A percentile compares a stretch with the other conserved stretches of the same genome.
Evolutionary conservation across 208 protist genomes (phyloP).

Genomic region (Leishmania major): DNA sequence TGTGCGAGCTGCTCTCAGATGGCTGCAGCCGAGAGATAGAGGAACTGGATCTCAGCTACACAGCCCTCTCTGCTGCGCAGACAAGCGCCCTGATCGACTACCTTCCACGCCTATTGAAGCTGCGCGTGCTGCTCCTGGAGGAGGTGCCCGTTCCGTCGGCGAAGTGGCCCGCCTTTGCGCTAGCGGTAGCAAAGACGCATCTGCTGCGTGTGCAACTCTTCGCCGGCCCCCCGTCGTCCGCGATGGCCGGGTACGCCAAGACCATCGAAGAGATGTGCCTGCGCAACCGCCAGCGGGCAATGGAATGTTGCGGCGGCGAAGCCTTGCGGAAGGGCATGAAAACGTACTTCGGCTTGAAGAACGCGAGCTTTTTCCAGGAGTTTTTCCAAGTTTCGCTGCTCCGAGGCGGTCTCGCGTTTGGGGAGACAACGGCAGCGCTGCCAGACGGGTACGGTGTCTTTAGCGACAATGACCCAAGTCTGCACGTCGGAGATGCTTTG

Average conservation of each 20-base stretch:
- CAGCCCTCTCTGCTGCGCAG: conserved; percentile 48
- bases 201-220: conserved; percentile 58
- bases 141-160: conserved; percentile 46
- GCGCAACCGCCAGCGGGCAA: conserved; percentile 12
- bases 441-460: conserved; percentile 60
- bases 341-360: conserved; percentile 16
- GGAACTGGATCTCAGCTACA: conserved; percentile 82
- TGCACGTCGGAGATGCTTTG: conserved; percentile 1
- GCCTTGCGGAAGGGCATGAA: not conserved
- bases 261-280: conserved; percentile 29
- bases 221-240: conserved; percentile 25
- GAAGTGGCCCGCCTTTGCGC: conserved; percentile 45
- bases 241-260: conserved; percentile 27
- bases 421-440: conserved; percentile 25
- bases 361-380: conserved; percentile 50
- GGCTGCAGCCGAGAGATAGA: conserved; percentile 48
- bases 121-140: conserved; percentile 74
- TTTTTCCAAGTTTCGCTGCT: conserved; percentile 24
- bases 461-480: conserved; percentile 74
- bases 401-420: not conserved
- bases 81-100: conserved; percentile 60
- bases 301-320: no score
- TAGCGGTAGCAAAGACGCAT: conserved; percentile 48
- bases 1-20: conserved; percentile 73
- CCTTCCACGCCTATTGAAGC: conserved; percentile 46